Base-by-base conservation (phyloP, 1,139 yeast genomes). In the Candida dubliniensis region DNA sequence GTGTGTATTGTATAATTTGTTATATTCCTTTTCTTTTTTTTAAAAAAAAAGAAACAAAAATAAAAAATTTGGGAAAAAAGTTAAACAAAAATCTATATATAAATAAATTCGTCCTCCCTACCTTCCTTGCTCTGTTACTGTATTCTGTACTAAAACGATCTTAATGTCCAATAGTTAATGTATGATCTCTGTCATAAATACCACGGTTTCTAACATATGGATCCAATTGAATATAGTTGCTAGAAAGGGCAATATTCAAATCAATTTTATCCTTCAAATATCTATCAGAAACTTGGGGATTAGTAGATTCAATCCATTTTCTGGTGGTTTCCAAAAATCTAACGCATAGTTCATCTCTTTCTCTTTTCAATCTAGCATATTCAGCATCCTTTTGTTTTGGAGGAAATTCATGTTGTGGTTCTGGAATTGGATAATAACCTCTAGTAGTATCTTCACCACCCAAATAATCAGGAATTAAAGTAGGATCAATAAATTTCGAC, bases 281-380 rank as follows among this genome's bases (percentile, higher is more conserved):
- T 47, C 53, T 54, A 26, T 67, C 70, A 54, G 74, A 67, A 12
- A 66, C 67, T 31, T 60, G 67, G 1, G 76, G 69, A 45, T 66
- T 65, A n/a, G 73, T 68, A 25, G 72, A 56, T 45, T 71, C 75
- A 36, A 72, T 55, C 79, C 79, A 74, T 49, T 53, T 63, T 34
- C 55, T 63, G 5, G 76, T 72, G 8, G 69, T 57, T 34, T 71
- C 71, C n/a, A 71, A 50, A 42, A 66, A 62, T 41, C 56, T 54
- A 47, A 67, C 49, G 35, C 51, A 44, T 38, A 71, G 55, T 23
- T 59, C 63, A 48, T 71, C 76, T 43, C 74, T 59, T 51, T 69
- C 67, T 34, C 50, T 53, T 40, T 48, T 56, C 47, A 73, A 62
- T 40, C 54, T 49, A 34, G 54, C 55, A 56, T 59, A 73, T 25